Conservation (phyloP, 345 rosid species). For the Murraya koenigii region DNA sequence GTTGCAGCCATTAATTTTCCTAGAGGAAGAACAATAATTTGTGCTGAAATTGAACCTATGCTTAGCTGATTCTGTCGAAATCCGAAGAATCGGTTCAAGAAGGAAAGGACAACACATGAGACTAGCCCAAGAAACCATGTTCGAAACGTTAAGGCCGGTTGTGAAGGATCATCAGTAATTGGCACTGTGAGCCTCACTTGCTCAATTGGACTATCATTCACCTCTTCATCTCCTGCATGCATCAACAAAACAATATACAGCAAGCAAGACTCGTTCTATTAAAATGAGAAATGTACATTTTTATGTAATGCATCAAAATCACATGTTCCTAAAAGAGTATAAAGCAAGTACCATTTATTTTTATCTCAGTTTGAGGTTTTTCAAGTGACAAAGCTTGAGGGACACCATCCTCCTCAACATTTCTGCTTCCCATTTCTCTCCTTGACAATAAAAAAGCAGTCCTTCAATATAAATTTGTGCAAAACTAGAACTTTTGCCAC, state of each 20-base stretch:
- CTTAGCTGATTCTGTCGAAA: conserved; percentile 45
- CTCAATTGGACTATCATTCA: conserved; percentile 55
- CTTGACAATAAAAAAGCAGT: neutral
- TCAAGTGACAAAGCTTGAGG: neutral
- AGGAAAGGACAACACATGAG: conserved; percentile 51
- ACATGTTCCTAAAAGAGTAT: neutral
- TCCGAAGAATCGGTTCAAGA: conserved; percentile 51
- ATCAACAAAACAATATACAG: conserved; percentile 2
- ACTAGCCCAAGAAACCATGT: conserved; percentile 54
- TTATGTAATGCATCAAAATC: neutral
- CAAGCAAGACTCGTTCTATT: neutral
- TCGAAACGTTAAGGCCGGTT: conserved; percentile 47
- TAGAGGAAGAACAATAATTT: conserved; percentile 44
- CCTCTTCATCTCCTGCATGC: conserved; percentile 29
- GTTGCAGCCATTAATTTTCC: conserved; percentile 54
- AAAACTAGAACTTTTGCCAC: neutral
- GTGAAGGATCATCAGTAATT: conserved; percentile 50
- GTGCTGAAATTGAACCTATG: conserved; percentile 39
- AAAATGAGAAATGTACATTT: no score
- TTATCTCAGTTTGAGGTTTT: neutral
- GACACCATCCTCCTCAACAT: neutral
- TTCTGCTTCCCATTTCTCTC: neutral
- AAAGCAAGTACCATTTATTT: neutral
- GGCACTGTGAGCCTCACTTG: conserved; percentile 61
- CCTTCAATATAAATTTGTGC: neutral